A percentile compares a stretch with the other conserved stretches of the same genome.
Conservation (phyloP, 495 filamentous ascomycete genomes). For the Penicillium alfredii region DNA sequence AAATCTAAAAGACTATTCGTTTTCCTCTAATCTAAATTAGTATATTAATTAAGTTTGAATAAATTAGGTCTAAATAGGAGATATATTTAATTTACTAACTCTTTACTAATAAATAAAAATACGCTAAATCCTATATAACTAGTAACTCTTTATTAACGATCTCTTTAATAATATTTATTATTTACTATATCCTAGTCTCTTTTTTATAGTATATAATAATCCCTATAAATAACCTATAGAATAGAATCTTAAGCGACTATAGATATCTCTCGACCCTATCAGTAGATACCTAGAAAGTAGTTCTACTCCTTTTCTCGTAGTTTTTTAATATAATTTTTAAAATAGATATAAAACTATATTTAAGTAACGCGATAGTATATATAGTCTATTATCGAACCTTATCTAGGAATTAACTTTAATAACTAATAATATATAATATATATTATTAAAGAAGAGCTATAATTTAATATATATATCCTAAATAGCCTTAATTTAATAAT, state of each 20-base stretch:
- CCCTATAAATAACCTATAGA: constrained; percentile 3
- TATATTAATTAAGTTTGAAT: constrained; percentile 2
- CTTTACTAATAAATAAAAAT: constrained; percentile 4
- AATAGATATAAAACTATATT: constrained; percentile 7
- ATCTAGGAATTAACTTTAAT: constrained; percentile 2
- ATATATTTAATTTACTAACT: constrained; percentile 10
- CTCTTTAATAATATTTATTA: constrained; percentile 2
- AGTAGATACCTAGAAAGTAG: constrained; percentile 1
- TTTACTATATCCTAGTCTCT: constrained; percentile 3
- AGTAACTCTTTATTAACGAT: constrained; percentile 7
- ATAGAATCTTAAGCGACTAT: constrained; percentile 8
- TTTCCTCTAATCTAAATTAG: constrained; percentile 10
- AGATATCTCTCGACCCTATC: constrained; percentile 4
- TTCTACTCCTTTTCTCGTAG: constrained; percentile 5
- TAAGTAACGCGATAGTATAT: constrained; percentile 3
- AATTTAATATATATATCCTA: background rate
- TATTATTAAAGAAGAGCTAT: constrained; percentile 3
- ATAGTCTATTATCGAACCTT: constrained; percentile 3
- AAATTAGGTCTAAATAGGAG: constrained; percentile 1
- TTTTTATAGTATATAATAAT: constrained; percentile 1
- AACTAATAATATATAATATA: constrained; percentile 5
- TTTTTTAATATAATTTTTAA: constrained; percentile 4
- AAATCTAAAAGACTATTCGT: constrained; percentile 10
- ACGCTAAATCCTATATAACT: constrained; percentile 8
- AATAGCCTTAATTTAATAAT: constrained; percentile 3